Percentiles rank a stretch among this genome's conserved stretches.
Evolutionary conservation across 345 rosid species (phyloP).

Genomic region (Angophora floribunda): DNA sequence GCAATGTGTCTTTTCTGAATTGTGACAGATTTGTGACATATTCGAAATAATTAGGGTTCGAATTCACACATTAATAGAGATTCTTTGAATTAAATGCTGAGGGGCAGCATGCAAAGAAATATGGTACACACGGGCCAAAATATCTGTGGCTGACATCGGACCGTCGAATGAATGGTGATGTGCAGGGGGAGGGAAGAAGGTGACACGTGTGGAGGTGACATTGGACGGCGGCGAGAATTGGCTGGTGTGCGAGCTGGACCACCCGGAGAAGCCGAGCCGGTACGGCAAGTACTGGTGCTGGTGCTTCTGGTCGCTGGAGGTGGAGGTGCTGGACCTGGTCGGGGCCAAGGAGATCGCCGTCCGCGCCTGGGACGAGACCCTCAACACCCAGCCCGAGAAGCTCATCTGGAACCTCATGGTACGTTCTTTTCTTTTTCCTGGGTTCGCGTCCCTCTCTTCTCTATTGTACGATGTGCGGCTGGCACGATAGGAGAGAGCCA

Average conservation of each 20-base stretch:
- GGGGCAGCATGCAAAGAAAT: not conserved
- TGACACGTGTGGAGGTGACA: conserved; percentile 89
- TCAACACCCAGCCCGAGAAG: conserved; percentile 86
- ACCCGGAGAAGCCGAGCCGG: conserved; percentile 59
- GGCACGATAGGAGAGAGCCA: not conserved
- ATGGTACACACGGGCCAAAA: not conserved
- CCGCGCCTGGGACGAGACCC: conserved; percentile 93
- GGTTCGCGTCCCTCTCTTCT: not conserved
- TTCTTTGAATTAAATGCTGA: not conserved
- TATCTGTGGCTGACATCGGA: not conserved
- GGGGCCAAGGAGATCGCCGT: conserved; percentile 83
- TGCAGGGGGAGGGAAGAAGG: conserved; percentile 86
- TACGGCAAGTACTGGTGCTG: conserved; percentile 88
- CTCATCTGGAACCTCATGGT: conserved; percentile 98
- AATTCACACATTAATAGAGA: not conserved
- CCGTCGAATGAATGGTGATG: not conserved
- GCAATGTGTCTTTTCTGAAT: not conserved
- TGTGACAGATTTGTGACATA: not conserved
- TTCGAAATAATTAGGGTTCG: not conserved
- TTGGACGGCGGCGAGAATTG: conserved; percentile 93
- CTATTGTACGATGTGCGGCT: not conserved
- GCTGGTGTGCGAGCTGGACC: conserved; percentile 72
- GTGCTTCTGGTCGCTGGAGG: conserved; percentile 94
- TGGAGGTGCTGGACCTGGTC: conserved; percentile 69
- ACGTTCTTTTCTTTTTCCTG: not conserved